Evolutionary conservation across 306 rosid genomes (phyloP), one percentile per base, ranked within the genome.

Genomic region (Mimosa pudica): DNA sequence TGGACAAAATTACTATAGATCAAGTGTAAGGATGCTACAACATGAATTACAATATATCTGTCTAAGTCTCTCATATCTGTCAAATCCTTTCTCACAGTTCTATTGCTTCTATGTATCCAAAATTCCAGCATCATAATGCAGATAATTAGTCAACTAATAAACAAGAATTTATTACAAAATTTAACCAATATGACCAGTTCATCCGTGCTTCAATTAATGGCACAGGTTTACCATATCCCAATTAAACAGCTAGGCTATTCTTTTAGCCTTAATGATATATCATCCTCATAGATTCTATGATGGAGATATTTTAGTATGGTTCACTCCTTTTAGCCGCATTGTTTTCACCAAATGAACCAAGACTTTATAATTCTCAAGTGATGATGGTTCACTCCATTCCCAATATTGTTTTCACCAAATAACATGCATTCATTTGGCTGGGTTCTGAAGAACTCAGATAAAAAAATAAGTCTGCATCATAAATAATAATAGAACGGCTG

Each of bases 331-430:
- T 38, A 38, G 4, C 42, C 71, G 10, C 70, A 69, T 4, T 20
- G 46, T 71, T 33, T 60, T 10, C 14, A 10, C 33, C 63, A 20
- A 18, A 7, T 57, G 33, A 45, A 76, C 35, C 6, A 36, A 67
- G 67, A 58, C 16, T 65, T 45, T 13, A 54, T 12, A 82, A 62
- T 17, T 71, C 18, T 24, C 46, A 49, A 64, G 58, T 10, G 10
- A 38, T 8, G 35, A 65, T 36, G 46, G 79, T 18, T 12, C n/a
- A 60, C 8, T 69, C 67, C 65, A 47, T 63, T 38, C 10, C 55
- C 81, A 73, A 58, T 65, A 30, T 18, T 68, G 70, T 74, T 78
- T 81, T 81, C 24, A 51, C 69, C 17, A 63, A 32, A 49, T 57
- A 16, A 30, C 62, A 75, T 38, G 70, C 35, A 38, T 51, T 58